Evolutionary conservation across 192 early-diverging fungal species (phyloP), one percentile per base, ranked within the genome.

Genomic region (Pilaira anomala): DNA sequence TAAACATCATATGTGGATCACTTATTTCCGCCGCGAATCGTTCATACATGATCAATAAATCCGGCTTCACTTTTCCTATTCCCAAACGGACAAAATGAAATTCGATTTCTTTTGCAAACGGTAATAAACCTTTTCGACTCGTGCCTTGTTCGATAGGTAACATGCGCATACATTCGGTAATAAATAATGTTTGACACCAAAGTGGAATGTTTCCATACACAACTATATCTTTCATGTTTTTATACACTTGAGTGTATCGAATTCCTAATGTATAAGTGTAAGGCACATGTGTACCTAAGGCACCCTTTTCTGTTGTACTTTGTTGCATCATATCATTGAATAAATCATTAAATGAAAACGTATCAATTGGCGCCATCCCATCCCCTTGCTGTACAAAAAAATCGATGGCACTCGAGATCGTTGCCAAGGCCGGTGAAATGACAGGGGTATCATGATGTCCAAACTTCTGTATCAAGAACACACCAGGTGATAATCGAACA

Each of bases 311-410:
- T 9, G 22, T 3, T 24, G 9, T 8, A n/a, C n/a, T n/a, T 51
- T 51, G 49, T n/a, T 55, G 53, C 30, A 55, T 55, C 53, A 55
- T 55, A 26, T 33, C 30, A 12, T 55, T 55, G 19, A 55, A 55
- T 7, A 55, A 33, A 21, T 55, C 29, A 3, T 55, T 36, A 18
- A 55, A 55, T 2, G 28, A n/a, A 55, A 55, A 55, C 0, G 53
- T 55, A 33, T 55, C 30, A 18, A 55, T 55, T 6, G n/a, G 29
- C 19, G 28, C 30, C 30, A 55, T 55, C 29, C 8, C 30, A n/a
- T 3, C 19, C 30, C 4, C 30, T 36, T 33, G 53, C 28, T 33
- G 53, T 19, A 8, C 18, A 33, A 18, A 55, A 16, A 3, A 33
- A 16, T 21, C 28, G 53, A 11, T 55, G 7, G 28, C 28, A 28